Base-by-base conservation (phyloP, 805 yeast genomes). In the Teunomyces panamensis region DNA sequence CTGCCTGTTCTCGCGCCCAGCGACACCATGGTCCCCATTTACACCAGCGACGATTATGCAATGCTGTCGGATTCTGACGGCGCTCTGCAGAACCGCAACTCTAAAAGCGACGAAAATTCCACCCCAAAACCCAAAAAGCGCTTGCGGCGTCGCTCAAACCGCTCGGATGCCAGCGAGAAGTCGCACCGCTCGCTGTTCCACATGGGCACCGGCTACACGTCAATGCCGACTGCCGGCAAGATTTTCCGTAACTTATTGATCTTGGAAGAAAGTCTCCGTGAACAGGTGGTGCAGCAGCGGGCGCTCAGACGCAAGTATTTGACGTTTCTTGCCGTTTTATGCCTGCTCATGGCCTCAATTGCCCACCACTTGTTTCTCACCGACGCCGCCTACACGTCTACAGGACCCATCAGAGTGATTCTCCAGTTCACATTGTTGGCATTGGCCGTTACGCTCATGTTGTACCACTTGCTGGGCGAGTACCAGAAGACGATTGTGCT, bases 391-490 rank as follows among this genome's bases (percentile, higher is more conserved):
- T 54, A 51, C 9, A 24, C 51, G 1, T 52, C 64, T 8, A 52
- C 51, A n/a, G 71, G 70, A 2, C 59, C 75, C 52, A 60, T 59
- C 41, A 65, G 72, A 49, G 74, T 70, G 49, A 58, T 59, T 37
- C 69, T 68, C 50, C 81, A 83, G 59, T 81, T 88, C 43, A 60
- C 81, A 10, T 76, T 87, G 3, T 70, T 85, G 13, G 83, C 85
- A 44, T 76, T 81, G 14, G 55, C 79, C 27, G 81, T 91, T 14
- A 87, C 96, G 0, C 67, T 90, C 47, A 75, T 82, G 24, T 71
- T 92, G 37, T 92, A 89, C 66, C 90, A 87, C 58, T 66, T 92
- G 30, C 85, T 96, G 20, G 99, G 99, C 0, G 94, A 90, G 67
- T 94, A 92, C 65, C 80, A 80, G 49, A 80, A 94, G 51, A 89